phyloP scores from a whole-genome alignment of 257 asterid species.

The Marsdenia floribunda region DNA sequence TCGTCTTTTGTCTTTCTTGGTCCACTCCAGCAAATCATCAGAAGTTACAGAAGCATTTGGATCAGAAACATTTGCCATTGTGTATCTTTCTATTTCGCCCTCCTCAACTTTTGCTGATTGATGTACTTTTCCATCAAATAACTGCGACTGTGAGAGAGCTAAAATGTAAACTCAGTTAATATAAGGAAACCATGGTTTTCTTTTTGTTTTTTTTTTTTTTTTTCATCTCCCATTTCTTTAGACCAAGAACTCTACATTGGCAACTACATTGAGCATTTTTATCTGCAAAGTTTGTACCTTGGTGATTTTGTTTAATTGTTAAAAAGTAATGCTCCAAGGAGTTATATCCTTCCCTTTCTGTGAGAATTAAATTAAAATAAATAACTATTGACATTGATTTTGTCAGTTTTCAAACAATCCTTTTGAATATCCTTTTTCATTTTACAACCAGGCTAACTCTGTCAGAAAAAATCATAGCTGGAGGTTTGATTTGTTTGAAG shows the following conservation, averaged over 20 bases:
- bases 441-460: neutral
- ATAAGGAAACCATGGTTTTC: neutral
- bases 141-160: slow-evolving; percentile 41
- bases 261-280: neutral
- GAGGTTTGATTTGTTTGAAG: neutral
- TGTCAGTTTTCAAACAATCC: neutral
- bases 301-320: neutral
- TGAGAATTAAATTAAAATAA: neutral
- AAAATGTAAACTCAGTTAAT: slow-evolving; percentile 5
- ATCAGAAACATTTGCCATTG: slow-evolving; percentile 18
- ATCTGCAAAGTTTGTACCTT: neutral
- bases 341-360: neutral
- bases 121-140: slow-evolving; percentile 27
- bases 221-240: neutral
- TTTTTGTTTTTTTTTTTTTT: neutral
- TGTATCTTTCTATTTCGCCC: slow-evolving; percentile 10
- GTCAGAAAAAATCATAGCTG: neutral
- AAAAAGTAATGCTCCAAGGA: neutral
- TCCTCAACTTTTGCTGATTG: slow-evolving; percentile 19
- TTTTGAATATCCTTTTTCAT: neutral
- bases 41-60: slow-evolving; percentile 15
- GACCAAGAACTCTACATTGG: neutral
- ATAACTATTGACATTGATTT: neutral
- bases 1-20: slow-evolving; percentile 40
- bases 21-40: slow-evolving; percentile 36